phyloP scores from a whole-genome alignment of 2,329 filamentous ascomycete species.

The Colletotrichum sansevieriae region DNA sequence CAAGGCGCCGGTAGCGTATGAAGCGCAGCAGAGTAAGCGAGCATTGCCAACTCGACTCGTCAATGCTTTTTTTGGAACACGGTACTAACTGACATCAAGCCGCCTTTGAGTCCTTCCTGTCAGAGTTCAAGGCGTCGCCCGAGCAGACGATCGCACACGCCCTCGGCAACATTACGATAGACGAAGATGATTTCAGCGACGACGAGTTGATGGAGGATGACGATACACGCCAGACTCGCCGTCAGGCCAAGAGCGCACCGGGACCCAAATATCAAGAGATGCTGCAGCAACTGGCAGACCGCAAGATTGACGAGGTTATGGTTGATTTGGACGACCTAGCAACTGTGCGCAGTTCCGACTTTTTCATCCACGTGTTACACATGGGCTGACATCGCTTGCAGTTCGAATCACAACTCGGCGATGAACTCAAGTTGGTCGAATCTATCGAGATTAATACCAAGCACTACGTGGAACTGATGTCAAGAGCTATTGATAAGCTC shows the following conservation, averaged over 20 bases:
- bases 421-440: conserved; percentile 79
- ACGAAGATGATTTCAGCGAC: conserved; percentile 87
- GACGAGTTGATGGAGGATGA: conserved; percentile 93
- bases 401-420: conserved; percentile 81
- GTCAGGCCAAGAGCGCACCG: conserved; percentile 64
- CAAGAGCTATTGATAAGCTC: conserved; percentile 86
- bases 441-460: conserved; percentile 93
- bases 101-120: conserved; percentile 89
- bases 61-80: conserved; percentile 22
- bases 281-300: conserved; percentile 88
- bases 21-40: conserved; percentile 81
- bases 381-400: conserved; percentile 62
- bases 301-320: conserved; percentile 80
- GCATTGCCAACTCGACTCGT: conserved; percentile 35
- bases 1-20: conserved; percentile 86
- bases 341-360: conserved; percentile 71
- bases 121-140: conserved; percentile 85
- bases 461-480: conserved; percentile 94
- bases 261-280: conserved; percentile 91
- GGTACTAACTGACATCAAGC: conserved; percentile 60
- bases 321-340: conserved; percentile 92
- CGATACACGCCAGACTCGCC: conserved; percentile 66
- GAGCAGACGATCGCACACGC: conserved; percentile 82
- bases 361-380: conserved; percentile 80
- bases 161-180: conserved; percentile 85